Conservation (phyloP, 164 flowering plant species). For the grape (Vitis vinifera) region ASM3070453v1 NC_081817.1:22326501-22327000, state of each 20-base stretch:
- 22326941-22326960: background rate
- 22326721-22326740: slow-evolving; percentile 68
- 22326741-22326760: background rate
- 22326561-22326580: slow-evolving; percentile 81
- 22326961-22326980: background rate
- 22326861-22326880: slow-evolving; percentile 48
- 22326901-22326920: background rate
- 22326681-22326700: slow-evolving; percentile 66
- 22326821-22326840: slow-evolving; percentile 77
- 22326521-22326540: background rate
- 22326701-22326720: slow-evolving; percentile 65
- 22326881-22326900: background rate
- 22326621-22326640: slow-evolving; percentile 60
- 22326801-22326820: slow-evolving; percentile 3
- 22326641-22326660: slow-evolving; percentile 82
- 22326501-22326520: no score
- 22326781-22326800: background rate
- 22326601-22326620: slow-evolving; percentile 47
- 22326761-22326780: background rate
- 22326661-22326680: slow-evolving; percentile 85
- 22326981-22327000: background rate
- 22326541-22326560: slow-evolving; percentile 63
- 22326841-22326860: slow-evolving; percentile 61
- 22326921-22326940: no score
- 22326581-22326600: slow-evolving; percentile 62